These are phyloP conservation scores for Pulicaria dysenterica DNA, from an alignment of 129 eudicot genomes.

Conservation along the genomic window DNA sequence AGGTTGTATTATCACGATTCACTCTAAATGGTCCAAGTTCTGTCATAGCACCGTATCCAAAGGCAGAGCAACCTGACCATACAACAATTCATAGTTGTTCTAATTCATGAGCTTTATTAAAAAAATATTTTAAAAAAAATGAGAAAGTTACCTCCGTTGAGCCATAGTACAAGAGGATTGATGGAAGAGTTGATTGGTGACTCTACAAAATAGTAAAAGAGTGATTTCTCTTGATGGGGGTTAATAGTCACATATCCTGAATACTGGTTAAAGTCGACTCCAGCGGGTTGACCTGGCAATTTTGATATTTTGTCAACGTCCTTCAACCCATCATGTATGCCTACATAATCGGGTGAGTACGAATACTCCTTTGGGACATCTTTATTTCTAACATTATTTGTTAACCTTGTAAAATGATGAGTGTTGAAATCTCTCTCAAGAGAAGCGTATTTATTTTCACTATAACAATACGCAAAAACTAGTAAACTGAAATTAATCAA, in stretches of 20 bases:
- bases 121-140: background rate
- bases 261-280: slow-evolving; percentile 16
- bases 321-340: slow-evolving; percentile 8
- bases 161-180: slow-evolving; percentile 20
- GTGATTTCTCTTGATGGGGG: background rate
- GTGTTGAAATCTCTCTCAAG: background rate
- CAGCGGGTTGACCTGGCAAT: slow-evolving; percentile 10
- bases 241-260: slow-evolving; percentile 17
- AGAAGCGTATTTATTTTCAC: background rate
- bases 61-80: slow-evolving; percentile 15
- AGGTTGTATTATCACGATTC: slow-evolving; percentile 3
- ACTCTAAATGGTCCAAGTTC: slow-evolving; percentile 12
- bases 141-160: slow-evolving; percentile 10
- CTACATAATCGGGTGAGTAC: background rate
- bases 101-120: background rate
- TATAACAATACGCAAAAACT: background rate
- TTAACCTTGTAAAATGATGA: background rate
- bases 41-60: slow-evolving; percentile 9
- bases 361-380: background rate
- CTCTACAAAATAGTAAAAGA: slow-evolving; percentile 21
- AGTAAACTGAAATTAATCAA: background rate
- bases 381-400: background rate
- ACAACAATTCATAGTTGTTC: background rate
- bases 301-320: slow-evolving; percentile 9
- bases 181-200: slow-evolving; percentile 16